Conservation (phyloP, 345 rosid genomes). For the Raphanus sativus region DNA sequence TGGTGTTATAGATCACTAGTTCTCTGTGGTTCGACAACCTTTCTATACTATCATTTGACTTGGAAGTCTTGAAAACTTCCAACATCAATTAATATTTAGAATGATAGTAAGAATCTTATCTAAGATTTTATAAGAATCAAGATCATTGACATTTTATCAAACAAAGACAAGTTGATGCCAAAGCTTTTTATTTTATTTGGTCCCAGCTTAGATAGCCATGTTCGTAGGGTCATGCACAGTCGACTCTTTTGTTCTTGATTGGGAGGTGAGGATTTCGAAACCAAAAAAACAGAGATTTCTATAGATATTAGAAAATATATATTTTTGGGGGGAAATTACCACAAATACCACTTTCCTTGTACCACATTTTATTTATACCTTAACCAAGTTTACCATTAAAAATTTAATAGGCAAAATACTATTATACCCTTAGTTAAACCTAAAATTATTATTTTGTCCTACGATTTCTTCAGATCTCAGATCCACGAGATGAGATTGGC, state of each 20-base stretch:
- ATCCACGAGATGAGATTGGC: too few relatives aligned
- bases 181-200: conserved; percentile 17
- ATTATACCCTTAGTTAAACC: too few relatives aligned
- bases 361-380: too few relatives aligned
- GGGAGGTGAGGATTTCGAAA: conserved; percentile 20
- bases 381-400: too few relatives aligned
- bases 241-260: background rate
- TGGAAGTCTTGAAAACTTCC: too few relatives aligned
- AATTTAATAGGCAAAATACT: too few relatives aligned
- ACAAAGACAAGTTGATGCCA: conserved; percentile 19
- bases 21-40: too few relatives aligned
- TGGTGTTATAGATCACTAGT: too few relatives aligned
- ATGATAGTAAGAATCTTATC: conserved; percentile 33
- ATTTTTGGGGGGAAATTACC: background rate
- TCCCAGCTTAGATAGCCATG: conserved; percentile 35
- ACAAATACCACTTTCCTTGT: too few relatives aligned
- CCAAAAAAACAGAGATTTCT: conserved; percentile 6
- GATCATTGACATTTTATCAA: conserved; percentile 33
- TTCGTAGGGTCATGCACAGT: conserved; percentile 34
- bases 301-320: background rate
- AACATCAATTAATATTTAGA: conserved; percentile 21
- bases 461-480: too few relatives aligned
- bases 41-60: too few relatives aligned
- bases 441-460: too few relatives aligned
- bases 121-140: conserved; percentile 22